These are phyloP conservation scores for Vaccinium darrowii DNA, from an alignment of 148 eudicot genomes.

Conservation along the genomic window DNA sequence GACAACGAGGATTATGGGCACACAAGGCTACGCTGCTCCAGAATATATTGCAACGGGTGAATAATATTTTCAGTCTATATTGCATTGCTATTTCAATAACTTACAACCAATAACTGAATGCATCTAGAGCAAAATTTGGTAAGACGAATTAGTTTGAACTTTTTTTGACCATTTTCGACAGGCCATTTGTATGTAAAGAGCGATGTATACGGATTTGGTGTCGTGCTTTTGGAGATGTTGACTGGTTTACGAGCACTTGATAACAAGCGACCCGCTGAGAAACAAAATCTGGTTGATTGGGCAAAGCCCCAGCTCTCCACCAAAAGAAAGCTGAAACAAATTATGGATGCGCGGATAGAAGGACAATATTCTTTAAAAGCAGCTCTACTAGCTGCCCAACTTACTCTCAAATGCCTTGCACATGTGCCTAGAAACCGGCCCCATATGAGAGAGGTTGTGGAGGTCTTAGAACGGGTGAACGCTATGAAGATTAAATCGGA, in stretches of 20 bases:
- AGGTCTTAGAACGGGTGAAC: slow-evolving; percentile 14
- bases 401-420: slow-evolving; percentile 16
- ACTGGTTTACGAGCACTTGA: slow-evolving; percentile 68
- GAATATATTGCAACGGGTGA: slow-evolving; percentile 69
- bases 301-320: slow-evolving; percentile 38
- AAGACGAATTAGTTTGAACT: not conserved
- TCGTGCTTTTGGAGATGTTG: slow-evolving; percentile 70
- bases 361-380: slow-evolving; percentile 43
- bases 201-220: slow-evolving; percentile 83
- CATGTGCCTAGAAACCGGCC: slow-evolving; percentile 13
- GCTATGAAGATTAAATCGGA: not conserved
- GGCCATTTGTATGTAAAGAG: slow-evolving; percentile 75
- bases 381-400: slow-evolving; percentile 15
- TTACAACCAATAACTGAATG: not conserved
- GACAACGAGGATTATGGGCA: slow-evolving; percentile 15
- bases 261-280: slow-evolving; percentile 43
- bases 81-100: not conserved
- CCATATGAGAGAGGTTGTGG: slow-evolving; percentile 21
- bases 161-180: slow-evolving; percentile 20
- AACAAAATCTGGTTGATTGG: slow-evolving; percentile 54
- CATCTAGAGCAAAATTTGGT: not conserved
- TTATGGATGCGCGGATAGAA: slow-evolving; percentile 59
- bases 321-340: slow-evolving; percentile 44
- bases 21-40: slow-evolving; percentile 66
- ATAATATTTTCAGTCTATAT: not conserved